Evolutionary conservation across 345 rosid species (phyloP).

Genomic region (Conringia planisiliqua): DNA sequence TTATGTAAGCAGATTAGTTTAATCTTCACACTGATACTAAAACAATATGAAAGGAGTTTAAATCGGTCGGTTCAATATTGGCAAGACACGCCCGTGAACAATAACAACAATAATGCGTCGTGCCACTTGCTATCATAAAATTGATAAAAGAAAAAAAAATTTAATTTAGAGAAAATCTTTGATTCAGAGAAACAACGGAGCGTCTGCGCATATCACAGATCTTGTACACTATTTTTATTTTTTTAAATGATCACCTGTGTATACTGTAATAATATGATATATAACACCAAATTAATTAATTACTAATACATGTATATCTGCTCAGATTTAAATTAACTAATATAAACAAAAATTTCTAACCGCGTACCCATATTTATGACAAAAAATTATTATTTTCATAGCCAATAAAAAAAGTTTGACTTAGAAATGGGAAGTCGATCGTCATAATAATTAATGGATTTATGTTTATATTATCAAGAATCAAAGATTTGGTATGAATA

Average conservation of each 20-base stretch:
- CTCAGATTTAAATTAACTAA: not conserved
- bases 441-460: too few relatives aligned
- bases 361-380: too few relatives aligned
- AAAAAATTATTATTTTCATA: too few relatives aligned
- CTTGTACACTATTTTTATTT: not conserved
- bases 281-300: not conserved
- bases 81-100: slow-evolving; percentile 36
- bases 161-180: not conserved
- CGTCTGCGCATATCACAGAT: not conserved
- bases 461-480: too few relatives aligned
- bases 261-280: not conserved
- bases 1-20: not conserved
- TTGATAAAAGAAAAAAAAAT: not conserved
- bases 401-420: too few relatives aligned
- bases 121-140: slow-evolving; percentile 1
- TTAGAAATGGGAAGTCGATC: too few relatives aligned
- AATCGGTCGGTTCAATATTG: slow-evolving; percentile 7
- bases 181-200: not conserved
- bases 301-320: not conserved
- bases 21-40: not conserved
- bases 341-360: too few relatives aligned
- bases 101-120: slow-evolving; percentile 27
- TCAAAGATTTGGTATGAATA: too few relatives aligned
- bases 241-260: not conserved
- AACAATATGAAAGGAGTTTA: not conserved